Percentiles rank a stretch among this genome's conserved stretches.
phyloP scores from a whole-genome alignment of 345 rosid genomes.

The Moricandia arvensis region DNA sequence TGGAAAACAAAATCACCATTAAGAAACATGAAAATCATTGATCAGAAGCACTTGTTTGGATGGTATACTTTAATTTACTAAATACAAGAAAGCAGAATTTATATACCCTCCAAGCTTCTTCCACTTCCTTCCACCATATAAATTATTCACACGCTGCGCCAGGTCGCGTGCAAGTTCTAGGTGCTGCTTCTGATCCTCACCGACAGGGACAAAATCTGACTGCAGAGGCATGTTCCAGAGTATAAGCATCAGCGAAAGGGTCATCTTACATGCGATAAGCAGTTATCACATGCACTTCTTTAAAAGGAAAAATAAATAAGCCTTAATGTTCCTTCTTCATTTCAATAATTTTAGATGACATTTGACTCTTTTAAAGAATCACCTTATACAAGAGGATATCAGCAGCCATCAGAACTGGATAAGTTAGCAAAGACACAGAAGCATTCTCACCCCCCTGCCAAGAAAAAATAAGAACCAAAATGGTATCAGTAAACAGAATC shows the following conservation, averaged over 20 bases:
- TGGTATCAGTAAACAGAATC: constrained; percentile 11
- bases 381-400: constrained; percentile 95
- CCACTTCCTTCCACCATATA: constrained; percentile 97
- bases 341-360: not conserved
- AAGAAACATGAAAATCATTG: not conserved
- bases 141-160: constrained; percentile 74
- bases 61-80: not conserved
- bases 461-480: not conserved
- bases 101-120: constrained; percentile 90
- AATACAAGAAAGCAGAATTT: constrained; percentile 16
- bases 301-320: not conserved
- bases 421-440: constrained; percentile 72
- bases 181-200: constrained; percentile 97
- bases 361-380: constrained; percentile 15
- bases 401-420: constrained; percentile 89
- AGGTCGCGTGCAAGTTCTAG: constrained; percentile 83
- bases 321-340: not conserved
- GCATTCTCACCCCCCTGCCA: constrained; percentile 87
- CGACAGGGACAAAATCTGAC: constrained; percentile 95
- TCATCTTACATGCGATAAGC: constrained; percentile 9
- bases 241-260: constrained; percentile 43
- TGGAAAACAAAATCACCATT: constrained; percentile 21
- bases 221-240: constrained; percentile 52
- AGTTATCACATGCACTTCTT: constrained; percentile 9
- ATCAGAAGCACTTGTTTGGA: constrained; percentile 9